These are phyloP conservation scores for Rhizoclosmatium globosum DNA, from an alignment of 192 early-diverging fungal species.

Conservation along the genomic window DNA sequence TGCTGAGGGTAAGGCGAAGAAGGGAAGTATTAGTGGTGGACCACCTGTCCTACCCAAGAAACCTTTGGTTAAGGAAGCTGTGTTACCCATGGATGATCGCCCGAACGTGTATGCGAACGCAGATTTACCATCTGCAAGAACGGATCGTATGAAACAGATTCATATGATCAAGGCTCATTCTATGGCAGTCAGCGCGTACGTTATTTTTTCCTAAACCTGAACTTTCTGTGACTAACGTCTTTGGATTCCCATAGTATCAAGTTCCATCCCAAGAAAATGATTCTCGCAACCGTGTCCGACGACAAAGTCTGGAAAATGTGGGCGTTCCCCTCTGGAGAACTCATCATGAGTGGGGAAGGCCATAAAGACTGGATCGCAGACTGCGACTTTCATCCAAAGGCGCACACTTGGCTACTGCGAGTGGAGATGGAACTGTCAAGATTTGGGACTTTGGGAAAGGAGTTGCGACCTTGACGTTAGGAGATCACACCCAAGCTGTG, in stretches of 20 bases:
- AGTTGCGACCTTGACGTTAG: slow-evolving; percentile 53
- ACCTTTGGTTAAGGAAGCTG: slow-evolving; percentile 18
- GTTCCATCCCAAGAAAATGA: slow-evolving; percentile 67
- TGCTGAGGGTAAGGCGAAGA: slow-evolving; percentile 5
- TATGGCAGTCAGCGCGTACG: slow-evolving; percentile 57
- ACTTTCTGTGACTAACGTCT: not conserved
- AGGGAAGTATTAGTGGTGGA: not conserved
- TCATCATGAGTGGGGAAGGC: slow-evolving; percentile 64
- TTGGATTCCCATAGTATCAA: slow-evolving; percentile 46
- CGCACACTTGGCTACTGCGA: slow-evolving; percentile 62
- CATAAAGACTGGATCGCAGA: slow-evolving; percentile 67
- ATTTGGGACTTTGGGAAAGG: slow-evolving; percentile 67
- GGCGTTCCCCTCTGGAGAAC: slow-evolving; percentile 63
- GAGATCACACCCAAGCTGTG: slow-evolving; percentile 65
- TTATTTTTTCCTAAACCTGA: slow-evolving; percentile 18
- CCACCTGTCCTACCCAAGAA: slow-evolving; percentile 22
- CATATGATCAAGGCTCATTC: slow-evolving; percentile 55
- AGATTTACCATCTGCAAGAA: slow-evolving; percentile 49
- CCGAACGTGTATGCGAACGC: slow-evolving; percentile 47
- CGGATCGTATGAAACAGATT: slow-evolving; percentile 50
- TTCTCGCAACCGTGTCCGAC: slow-evolving; percentile 66
- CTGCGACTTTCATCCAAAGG: slow-evolving; percentile 68
- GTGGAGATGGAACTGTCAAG: slow-evolving; percentile 66
- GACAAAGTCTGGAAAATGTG: slow-evolving; percentile 69
- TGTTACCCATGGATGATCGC: slow-evolving; percentile 51